Base-by-base conservation (phyloP, 352 stramenopile species). In the Phytophthora ohioensis region DNA sequence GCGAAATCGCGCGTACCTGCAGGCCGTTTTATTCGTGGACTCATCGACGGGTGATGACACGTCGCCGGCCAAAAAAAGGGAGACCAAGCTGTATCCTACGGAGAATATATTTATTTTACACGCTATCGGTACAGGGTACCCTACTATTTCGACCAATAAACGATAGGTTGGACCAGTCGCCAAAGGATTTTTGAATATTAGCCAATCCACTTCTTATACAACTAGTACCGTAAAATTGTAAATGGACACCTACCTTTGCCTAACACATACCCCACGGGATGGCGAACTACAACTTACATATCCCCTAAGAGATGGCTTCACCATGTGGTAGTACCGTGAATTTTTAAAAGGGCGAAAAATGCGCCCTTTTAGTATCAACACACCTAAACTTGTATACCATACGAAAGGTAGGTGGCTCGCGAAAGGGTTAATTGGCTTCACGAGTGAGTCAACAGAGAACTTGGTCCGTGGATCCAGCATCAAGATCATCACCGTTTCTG, bases 391-490 rank as follows among this genome's bases (percentile, higher is more conserved):
- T 27, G 21, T 27, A 27, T 27, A 27, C 21, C 1, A 27, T 2
- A 27, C 21, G 21, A 27, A 27, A 27, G 21, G 21, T 27, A 27
- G 21, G 21, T 27, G 21, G 21, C 1, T 27, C 21, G 21, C 21
- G 21, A 27, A 27, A 27, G 21, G 21, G 21, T 27, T 27, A 2
- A 27, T 27, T 27, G 21, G 21, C 21, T 27, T 27, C 21, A 27
- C 21, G 21, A 27, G 21, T 27, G 21, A 27, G 6, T 47, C 58
- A 0, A 51, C 46, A 3, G 46, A 51, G 10, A 57, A 49, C 47
- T 66, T 57, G 4, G 45, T 66, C 27, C 58, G 7, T 1, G 47
- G 36, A 42, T 66, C 47, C 3, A 66, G 47, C 8, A 66, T 13
- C 2, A 66, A 36, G 39, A 57, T 49, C 36, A 66, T 11, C 1